Evolutionary conservation across 192 early-diverging fungal species (phyloP).

Genomic region (Podila epicladia): DNA sequence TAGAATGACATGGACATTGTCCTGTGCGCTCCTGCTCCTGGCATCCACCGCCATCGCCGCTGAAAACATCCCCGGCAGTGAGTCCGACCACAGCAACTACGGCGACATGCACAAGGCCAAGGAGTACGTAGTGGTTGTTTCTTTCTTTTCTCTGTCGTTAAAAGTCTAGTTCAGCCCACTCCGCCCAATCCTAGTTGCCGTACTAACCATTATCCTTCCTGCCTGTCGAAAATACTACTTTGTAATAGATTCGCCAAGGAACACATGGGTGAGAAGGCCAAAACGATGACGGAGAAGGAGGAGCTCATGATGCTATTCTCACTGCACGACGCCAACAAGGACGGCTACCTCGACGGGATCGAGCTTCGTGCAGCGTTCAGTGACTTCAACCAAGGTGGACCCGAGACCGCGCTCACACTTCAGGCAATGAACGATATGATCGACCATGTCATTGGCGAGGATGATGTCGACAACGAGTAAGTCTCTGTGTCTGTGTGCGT

Average conservation of each 20-base stretch:
- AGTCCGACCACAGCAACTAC: slow-evolving; percentile 64
- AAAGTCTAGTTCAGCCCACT: not conserved
- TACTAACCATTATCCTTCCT: not conserved
- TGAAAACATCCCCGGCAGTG: slow-evolving; percentile 10
- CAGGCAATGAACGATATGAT: slow-evolving; percentile 70
- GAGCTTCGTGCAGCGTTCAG: slow-evolving; percentile 74
- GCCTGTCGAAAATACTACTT: not conserved
- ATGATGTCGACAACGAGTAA: slow-evolving; percentile 81
- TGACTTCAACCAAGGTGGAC: slow-evolving; percentile 45
- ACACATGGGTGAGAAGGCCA: slow-evolving; percentile 61
- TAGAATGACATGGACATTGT: not conserved
- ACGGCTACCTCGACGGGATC: slow-evolving; percentile 79
- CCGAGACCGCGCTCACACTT: slow-evolving; percentile 35
- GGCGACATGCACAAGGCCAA: slow-evolving; percentile 60
- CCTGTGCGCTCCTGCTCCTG: slow-evolving; percentile 4
- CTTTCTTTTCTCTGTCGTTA: not conserved
- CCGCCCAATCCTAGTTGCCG: not conserved
- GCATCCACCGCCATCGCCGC: not conserved
- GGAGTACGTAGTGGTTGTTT: slow-evolving; percentile 29
- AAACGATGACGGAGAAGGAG: slow-evolving; percentile 61
- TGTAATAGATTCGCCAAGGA: slow-evolving; percentile 59
- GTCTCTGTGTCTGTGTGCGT: slow-evolving; percentile 7
- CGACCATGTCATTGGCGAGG: slow-evolving; percentile 78
- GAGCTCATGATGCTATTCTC: slow-evolving; percentile 77
- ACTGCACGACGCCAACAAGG: slow-evolving; percentile 76